These are phyloP conservation scores for Lanmaoa pseudosensibilis DNA, from an alignment of 768 basidiomycete genomes.

Conservation along the genomic window DNA sequence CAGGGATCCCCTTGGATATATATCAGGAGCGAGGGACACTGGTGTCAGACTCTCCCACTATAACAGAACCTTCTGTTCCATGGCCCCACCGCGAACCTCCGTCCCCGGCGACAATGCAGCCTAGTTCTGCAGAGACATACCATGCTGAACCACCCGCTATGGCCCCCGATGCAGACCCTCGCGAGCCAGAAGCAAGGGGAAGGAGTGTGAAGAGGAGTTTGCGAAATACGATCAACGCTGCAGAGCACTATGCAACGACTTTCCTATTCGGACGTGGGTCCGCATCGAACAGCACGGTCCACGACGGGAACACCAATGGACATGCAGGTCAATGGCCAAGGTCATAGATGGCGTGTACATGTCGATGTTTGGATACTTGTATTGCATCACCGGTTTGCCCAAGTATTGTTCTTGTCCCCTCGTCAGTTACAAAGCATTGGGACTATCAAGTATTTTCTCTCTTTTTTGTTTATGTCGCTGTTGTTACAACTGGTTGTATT, in stretches of 20 bases:
- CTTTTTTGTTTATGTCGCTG: conserved; percentile 18
- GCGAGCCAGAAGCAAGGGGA: conserved; percentile 47
- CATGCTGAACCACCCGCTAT: conserved; percentile 40
- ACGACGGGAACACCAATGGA: conserved; percentile 25
- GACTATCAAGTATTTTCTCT: conserved; percentile 10
- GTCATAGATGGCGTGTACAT: conserved; percentile 17
- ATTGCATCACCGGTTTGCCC: conserved; percentile 4
- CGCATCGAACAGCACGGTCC: conserved; percentile 21
- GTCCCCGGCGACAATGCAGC: conserved; percentile 35
- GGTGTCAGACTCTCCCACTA: conserved; percentile 10
- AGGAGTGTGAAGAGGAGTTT: conserved; percentile 64
- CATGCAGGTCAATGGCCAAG: conserved; percentile 26
- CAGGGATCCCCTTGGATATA: conserved; percentile 27
- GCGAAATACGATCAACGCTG: conserved; percentile 65
- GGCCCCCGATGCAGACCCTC: conserved; percentile 28
- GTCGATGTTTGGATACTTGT: conserved; percentile 10
- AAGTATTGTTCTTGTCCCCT: conserved; percentile 7
- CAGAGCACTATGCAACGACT: conserved; percentile 64
- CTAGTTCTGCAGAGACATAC: conserved; percentile 41
- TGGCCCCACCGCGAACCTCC: conserved; percentile 49
- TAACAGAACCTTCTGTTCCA: conserved; percentile 25
- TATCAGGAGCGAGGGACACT: conserved; percentile 16
- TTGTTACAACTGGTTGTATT: conserved; percentile 29
- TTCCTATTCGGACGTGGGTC: conserved; percentile 62
- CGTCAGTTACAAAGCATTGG: conserved; percentile 8